Evolutionary conservation across 768 basidiomycete genomes (phyloP).

Genomic region (Podaxis sp.): DNA sequence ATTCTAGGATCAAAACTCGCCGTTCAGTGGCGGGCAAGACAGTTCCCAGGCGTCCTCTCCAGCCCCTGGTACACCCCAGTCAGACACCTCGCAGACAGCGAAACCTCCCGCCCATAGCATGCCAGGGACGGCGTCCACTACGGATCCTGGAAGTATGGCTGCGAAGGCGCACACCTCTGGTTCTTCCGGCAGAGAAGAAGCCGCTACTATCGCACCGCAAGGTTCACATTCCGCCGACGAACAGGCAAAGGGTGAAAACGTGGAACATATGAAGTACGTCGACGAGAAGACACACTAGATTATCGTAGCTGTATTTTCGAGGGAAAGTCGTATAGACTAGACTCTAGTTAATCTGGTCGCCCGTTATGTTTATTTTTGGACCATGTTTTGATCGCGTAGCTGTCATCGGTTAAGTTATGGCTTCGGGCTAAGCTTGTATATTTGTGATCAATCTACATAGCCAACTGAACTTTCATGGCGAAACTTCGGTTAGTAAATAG

Average conservation of each 20-base stretch:
- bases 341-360: no score
- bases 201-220: not conserved
- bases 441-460: not conserved
- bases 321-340: no score
- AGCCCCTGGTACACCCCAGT: not conserved
- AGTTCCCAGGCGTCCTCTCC: not conserved
- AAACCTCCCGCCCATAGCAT: not conserved
- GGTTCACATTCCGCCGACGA: not conserved
- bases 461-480: not conserved
- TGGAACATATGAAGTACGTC: not conserved
- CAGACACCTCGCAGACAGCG: not conserved
- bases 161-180: not conserved
- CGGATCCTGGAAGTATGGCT: not conserved
- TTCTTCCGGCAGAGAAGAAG: not conserved
- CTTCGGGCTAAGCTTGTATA: not conserved
- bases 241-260: not conserved
- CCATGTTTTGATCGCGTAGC: not conserved
- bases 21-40: not conserved
- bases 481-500: not conserved
- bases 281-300: not conserved
- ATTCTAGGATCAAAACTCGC: not conserved
- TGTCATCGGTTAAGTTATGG: not conserved
- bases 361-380: not conserved
- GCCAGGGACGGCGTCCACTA: not conserved
- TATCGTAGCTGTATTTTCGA: not conserved